Evolutionary conservation across 306 rosid species (phyloP).

Genomic region (Cyamopsis tetragonoloba): DNA sequence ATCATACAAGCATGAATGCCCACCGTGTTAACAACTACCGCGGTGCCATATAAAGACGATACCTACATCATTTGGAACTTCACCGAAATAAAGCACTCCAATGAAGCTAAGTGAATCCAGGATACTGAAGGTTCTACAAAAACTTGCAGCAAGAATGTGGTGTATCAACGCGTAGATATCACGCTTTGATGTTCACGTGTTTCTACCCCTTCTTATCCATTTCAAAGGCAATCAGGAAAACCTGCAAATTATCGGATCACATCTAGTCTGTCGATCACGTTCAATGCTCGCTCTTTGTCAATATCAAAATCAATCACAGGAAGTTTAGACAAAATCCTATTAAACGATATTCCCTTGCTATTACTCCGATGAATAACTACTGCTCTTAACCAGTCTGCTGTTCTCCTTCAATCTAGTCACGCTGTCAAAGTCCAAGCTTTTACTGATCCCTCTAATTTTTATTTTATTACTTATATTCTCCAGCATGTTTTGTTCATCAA

Average conservation of each 20-base stretch:
- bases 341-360: conserved; percentile 37
- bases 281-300: conserved; percentile 56
- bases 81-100: conserved; percentile 12
- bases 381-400: conserved; percentile 42
- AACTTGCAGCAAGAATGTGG: conserved; percentile 13
- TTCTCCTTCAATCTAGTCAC: conserved; percentile 27
- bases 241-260: conserved; percentile 29
- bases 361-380: conserved; percentile 45
- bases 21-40: neutral
- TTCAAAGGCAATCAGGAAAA: neutral
- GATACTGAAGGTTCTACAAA: conserved; percentile 16
- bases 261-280: conserved; percentile 55
- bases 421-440: conserved; percentile 55
- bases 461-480: conserved; percentile 41
- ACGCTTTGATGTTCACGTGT: neutral
- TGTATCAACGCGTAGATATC: neutral
- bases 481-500: conserved; percentile 54
- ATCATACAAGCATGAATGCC: neutral
- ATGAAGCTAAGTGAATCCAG: neutral
- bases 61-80: conserved; percentile 1
- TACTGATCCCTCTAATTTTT: conserved; percentile 44
- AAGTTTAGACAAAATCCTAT: conserved; percentile 47
- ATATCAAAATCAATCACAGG: conserved; percentile 48
- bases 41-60: neutral
- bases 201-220: conserved; percentile 4